phyloP scores from a whole-genome alignment of 108 stramenopile species.

The Pseudonitzschia multiseries region DNA sequence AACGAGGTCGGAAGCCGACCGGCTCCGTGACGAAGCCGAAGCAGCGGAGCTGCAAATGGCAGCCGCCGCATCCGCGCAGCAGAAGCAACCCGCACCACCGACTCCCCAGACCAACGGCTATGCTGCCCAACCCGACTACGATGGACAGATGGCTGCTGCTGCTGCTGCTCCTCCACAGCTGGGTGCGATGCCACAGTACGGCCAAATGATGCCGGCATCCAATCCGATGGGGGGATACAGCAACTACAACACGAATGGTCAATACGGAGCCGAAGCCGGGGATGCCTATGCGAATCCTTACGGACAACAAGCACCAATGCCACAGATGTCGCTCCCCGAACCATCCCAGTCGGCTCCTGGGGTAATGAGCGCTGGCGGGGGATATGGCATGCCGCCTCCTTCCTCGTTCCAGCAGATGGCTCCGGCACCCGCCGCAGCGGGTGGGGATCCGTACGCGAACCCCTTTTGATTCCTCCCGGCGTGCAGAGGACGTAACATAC shows the following conservation, averaged over 20 bases:
- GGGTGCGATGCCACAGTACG: neutral
- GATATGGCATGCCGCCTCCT: conserved; percentile 38
- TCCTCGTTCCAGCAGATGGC: neutral
- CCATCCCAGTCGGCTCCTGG: neutral
- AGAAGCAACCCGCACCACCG: conserved; percentile 9
- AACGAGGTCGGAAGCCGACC: conserved; percentile 58
- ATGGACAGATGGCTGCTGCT: neutral
- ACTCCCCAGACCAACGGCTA: conserved; percentile 3
- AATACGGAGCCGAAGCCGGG: neutral
- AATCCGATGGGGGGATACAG: neutral
- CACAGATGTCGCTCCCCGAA: neutral
- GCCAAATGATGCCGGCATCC: neutral
- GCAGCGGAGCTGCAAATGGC: conserved; percentile 74
- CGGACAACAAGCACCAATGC: neutral
- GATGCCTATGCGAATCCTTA: neutral
- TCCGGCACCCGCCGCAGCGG: conserved; percentile 14
- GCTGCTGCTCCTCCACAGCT: neutral
- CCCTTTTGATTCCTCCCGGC: conserved; percentile 20
- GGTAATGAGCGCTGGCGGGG: conserved; percentile 44
- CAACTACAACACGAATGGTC: conserved; percentile 20
- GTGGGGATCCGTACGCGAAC: conserved; percentile 21
- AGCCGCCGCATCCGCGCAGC: conserved; percentile 59
- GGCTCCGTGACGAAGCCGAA: conserved; percentile 63
- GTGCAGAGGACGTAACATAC: neutral
- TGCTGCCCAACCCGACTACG: conserved; percentile 8